Evolutionary conservation across 2,329 filamentous ascomycete genomes (phyloP), one percentile per base, ranked within the genome.

Genomic region (Fusarium sp.): DNA sequence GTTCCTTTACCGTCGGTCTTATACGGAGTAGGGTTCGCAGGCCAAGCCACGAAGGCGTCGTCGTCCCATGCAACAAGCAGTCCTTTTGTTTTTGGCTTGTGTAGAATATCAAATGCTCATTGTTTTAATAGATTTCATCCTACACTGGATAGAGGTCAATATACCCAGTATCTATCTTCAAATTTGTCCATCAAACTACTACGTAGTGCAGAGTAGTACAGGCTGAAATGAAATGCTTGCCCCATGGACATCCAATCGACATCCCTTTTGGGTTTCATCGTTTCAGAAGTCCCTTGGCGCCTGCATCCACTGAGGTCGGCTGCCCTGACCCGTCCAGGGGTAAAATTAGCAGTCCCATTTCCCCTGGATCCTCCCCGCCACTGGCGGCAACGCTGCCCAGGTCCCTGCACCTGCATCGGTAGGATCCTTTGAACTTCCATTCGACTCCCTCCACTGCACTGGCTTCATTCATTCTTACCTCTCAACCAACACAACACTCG

Each of bases 221-320:
- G 14, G 24, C 18, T 43, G 50, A 29, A 44, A 40, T 44, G 22
- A 30, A 38, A 46, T 40, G n/a, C 24, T 46, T 8, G 24, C 53
- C 38, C 51, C 61, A 24, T 43, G 6, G 30, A 49, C n/a, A 59
- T 42, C 44, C 49, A 52, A 56, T 69, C 51, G 61, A 66, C 16
- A 52, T 45, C 25, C 44, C 34, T 44, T 50, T 51, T 38, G 49
- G 57, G 71, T 73, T 63, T 75, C 68, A 70, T 65, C 52, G 73
- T 74, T 75, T 75, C 73, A 75, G 71, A 62, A 56, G 44, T 47
- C 56, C 51, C 46, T 66, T 68, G 56, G 56, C 62, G 57, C n/a
- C 64, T 51, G 32, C 50, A 34, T 38, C 18, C 32, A 52, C 49
- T 40, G 11, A 38, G 18, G 34, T 38, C 18, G 32, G 32, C 30